These are phyloP conservation scores for Pharnaceum exiguum DNA, from an alignment of 148 eudicot genomes.

Conservation along the genomic window DNA sequence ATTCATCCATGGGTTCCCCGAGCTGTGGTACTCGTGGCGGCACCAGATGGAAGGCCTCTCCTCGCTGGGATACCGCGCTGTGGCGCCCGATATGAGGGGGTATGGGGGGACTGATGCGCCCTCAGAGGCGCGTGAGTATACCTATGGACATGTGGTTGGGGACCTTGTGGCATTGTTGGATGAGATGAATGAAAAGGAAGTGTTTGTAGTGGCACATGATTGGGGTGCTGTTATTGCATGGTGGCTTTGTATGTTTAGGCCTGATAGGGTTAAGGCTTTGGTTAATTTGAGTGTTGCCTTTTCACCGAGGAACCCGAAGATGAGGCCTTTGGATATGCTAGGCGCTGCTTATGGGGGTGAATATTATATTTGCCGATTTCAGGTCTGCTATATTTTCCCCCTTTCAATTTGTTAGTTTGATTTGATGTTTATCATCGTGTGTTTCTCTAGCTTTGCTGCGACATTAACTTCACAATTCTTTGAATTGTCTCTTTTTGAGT, in stretches of 20 bases:
- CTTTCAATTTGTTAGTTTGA: no score
- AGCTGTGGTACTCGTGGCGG: conserved; percentile 68
- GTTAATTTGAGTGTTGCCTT: no score
- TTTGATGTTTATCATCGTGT: no score
- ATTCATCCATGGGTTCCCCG: conserved; percentile 62
- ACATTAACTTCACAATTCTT: no score
- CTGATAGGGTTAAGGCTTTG: conserved; percentile 19
- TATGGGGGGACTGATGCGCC: conserved; percentile 57
- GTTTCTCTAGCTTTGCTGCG: no score
- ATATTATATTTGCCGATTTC: not conserved
- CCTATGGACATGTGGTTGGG: conserved; percentile 44
- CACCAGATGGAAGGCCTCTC: conserved; percentile 54
- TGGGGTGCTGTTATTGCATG: conserved; percentile 19
- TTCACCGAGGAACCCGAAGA: no score
- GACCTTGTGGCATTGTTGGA: conserved; percentile 54
- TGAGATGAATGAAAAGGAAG: conserved; percentile 29
- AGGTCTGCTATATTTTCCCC: no score
- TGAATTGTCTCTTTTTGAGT: no score
- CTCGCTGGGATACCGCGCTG: conserved; percentile 41
- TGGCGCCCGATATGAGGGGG: conserved; percentile 69
- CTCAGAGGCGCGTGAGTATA: conserved; percentile 32
- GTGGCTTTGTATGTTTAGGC: conserved; percentile 21
- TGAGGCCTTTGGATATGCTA: no score
- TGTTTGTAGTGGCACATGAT: conserved; percentile 39
- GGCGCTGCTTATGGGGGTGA: not conserved